A percentile compares a stretch with the other conserved stretches of the same genome.
Evolutionary conservation across 2,329 filamentous ascomycete species (phyloP).

Genomic region (Dothideomycetes sp.): DNA sequence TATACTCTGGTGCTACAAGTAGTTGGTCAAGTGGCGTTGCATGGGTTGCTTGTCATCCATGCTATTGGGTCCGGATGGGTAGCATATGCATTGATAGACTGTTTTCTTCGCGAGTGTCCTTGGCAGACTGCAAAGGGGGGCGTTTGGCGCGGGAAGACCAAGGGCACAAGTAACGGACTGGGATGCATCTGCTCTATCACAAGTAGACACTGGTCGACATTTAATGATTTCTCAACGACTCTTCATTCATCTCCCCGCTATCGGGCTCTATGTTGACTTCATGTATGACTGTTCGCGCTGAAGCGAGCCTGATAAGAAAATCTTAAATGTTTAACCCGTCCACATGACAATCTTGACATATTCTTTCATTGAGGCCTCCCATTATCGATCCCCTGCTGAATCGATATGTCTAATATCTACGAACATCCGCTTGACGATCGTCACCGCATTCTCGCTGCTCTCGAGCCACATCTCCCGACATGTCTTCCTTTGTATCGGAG

Average conservation of each 20-base stretch:
- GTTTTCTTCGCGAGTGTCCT: background rate
- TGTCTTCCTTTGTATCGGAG: conserved; percentile 53
- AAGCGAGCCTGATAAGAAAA: too few relatives aligned
- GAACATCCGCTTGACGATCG: background rate
- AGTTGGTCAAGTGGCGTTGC: background rate
- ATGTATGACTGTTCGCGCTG: too few relatives aligned
- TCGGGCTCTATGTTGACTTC: too few relatives aligned
- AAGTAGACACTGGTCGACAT: too few relatives aligned
- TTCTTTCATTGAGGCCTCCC: too few relatives aligned
- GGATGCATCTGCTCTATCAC: background rate
- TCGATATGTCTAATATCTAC: conserved; percentile 2
- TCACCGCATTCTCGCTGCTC: conserved; percentile 30
- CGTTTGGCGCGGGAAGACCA: background rate
- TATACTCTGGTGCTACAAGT: background rate
- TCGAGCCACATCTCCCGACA: conserved; percentile 43
- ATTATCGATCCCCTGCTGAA: too few relatives aligned
- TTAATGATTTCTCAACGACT: too few relatives aligned
- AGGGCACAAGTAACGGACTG: too few relatives aligned
- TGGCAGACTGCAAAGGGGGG: background rate
- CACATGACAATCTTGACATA: too few relatives aligned
- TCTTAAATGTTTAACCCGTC: too few relatives aligned
- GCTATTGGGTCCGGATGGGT: too few relatives aligned
- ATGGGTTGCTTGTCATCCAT: background rate
- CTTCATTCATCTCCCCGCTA: too few relatives aligned
- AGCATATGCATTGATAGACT: background rate